Conservation (phyloP, 768 basidiomycete genomes). For the Kwoniella dendrophila region DNA sequence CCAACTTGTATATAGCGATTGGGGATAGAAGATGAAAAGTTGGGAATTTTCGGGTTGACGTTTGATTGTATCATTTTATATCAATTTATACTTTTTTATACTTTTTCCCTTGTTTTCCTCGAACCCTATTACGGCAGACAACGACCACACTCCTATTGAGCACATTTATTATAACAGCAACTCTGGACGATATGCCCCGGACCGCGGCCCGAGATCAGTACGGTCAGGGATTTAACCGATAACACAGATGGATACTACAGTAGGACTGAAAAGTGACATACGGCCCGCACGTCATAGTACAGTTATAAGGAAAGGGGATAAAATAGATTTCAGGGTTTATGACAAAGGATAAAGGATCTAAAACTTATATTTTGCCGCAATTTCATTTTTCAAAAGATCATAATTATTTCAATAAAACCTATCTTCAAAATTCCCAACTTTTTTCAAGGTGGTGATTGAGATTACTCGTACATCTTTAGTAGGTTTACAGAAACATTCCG, state of each 20-base stretch:
- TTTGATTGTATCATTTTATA: too few relatives aligned
- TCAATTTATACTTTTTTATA: background rate
- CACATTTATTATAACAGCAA: background rate
- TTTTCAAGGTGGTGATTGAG: background rate
- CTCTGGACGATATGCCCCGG: conserved; percentile 6
- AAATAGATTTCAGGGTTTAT: background rate
- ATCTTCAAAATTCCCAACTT: background rate
- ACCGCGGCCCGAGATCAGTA: conserved; percentile 15
- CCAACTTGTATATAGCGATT: too few relatives aligned
- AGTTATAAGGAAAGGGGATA: background rate
- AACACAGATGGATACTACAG: too few relatives aligned
- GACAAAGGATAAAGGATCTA: background rate
- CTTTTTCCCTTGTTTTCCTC: too few relatives aligned
- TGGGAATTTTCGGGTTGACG: conserved; percentile 2
- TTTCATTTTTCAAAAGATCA: background rate
- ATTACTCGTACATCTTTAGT: too few relatives aligned
- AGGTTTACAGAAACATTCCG: too few relatives aligned
- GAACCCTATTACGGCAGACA: too few relatives aligned
- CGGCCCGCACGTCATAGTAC: conserved; percentile 3
- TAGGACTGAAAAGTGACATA: background rate
- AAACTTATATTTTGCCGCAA: conserved; percentile 7
- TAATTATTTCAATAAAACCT: background rate
- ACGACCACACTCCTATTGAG: background rate
- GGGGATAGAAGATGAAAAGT: conserved; percentile 2
- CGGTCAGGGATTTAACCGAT: too few relatives aligned